A percentile compares a stretch with the other conserved stretches of the same genome.
Conservation (phyloP, 139 green algal species). For the Ulvella scutata region DNA sequence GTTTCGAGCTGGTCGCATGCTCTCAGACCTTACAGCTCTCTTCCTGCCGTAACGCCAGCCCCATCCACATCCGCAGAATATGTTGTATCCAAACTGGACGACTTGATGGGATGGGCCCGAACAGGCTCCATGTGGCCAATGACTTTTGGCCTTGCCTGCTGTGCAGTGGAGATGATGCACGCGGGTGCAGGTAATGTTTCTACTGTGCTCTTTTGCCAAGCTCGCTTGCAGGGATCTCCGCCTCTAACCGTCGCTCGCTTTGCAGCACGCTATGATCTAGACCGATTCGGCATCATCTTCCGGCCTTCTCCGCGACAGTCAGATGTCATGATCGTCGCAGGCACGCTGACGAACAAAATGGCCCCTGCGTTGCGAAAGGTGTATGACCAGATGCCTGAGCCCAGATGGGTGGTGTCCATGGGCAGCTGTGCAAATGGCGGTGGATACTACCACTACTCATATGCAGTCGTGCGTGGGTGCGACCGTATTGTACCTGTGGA, state of each 20-base stretch:
- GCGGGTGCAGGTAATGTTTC: conserved; percentile 5
- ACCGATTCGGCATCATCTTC: conserved; percentile 95
- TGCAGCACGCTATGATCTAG: conserved; percentile 61
- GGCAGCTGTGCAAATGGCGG: conserved; percentile 90
- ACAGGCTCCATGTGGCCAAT: conserved; percentile 90
- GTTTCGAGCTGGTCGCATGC: too few species aligned
- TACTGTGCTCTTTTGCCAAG: not conserved
- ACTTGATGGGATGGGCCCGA: conserved; percentile 80
- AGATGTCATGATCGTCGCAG: conserved; percentile 94
- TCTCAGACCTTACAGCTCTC: too few species aligned
- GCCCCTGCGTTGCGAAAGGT: conserved; percentile 89
- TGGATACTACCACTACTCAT: conserved; percentile 97
- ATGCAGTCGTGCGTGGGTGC: conserved; percentile 86
- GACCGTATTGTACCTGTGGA: conserved; percentile 92
- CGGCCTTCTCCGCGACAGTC: conserved; percentile 76
- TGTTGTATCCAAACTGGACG: conserved; percentile 40
- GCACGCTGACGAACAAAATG: conserved; percentile 98
- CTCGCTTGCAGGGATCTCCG: not conserved
- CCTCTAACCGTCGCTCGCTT: not conserved
- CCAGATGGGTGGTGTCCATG: conserved; percentile 94
- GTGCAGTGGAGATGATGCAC: conserved; percentile 97
- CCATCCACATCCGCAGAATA: conserved; percentile 13
- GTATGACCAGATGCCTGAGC: conserved; percentile 93
- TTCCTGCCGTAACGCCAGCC: too few species aligned
- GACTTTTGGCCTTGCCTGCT: conserved; percentile 93